Base-by-base conservation (phyloP, 805 yeast species). In the Ogataea degrootiae region DNA sequence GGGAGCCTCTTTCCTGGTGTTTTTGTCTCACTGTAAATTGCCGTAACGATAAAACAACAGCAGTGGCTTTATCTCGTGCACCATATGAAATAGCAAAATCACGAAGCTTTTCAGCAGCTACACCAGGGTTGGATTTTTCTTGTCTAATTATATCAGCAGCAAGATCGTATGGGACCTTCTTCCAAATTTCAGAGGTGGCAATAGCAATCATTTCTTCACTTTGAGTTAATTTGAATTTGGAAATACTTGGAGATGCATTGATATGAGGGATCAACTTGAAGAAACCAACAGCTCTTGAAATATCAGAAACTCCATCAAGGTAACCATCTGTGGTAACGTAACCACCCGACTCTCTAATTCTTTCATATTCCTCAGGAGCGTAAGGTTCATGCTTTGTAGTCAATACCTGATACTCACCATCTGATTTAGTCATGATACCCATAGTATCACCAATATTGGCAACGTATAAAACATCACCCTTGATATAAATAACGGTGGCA, bases 21-120 rank as follows among this genome's bases (percentile, higher is more conserved):
- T 60, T 63, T 41, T 58, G 62, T 42, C 61, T 65, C 3, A 61
- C 57, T 47, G 70, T 71, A 52, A 75, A 74, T 51, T 81, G 81
- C 45, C 82, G 81, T 41, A 84, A 71, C 0, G 91, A 81, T 19
- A 92, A 64, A 14, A 94, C 96, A 65, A 88, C 79, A 5, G 89
- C 94, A 15, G 91, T 80, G 12, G 86, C 74, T 57, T 87, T 87
- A 41, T 86, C 90, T 2, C 76, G 69, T 37, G 92, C 85, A 21
- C 98, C 98, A 65, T 90, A 94, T 1, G 97, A 84, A 50, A 92
- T 80, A 1, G 98, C 97, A 70, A 85, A 89, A 66, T 94, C 99
- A 60, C 98, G 80, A 55, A 94, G 72, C 60, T 87, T 89, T 57
- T 89, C 95, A 0, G 99, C 97, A 0, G 97, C 97, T 23, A 82